Percentiles rank a stretch among this genome's conserved stretches.
Evolutionary conservation across 176 grass and related monocot species (phyloP).

Genomic region (Oryza glaberrima): DNA sequence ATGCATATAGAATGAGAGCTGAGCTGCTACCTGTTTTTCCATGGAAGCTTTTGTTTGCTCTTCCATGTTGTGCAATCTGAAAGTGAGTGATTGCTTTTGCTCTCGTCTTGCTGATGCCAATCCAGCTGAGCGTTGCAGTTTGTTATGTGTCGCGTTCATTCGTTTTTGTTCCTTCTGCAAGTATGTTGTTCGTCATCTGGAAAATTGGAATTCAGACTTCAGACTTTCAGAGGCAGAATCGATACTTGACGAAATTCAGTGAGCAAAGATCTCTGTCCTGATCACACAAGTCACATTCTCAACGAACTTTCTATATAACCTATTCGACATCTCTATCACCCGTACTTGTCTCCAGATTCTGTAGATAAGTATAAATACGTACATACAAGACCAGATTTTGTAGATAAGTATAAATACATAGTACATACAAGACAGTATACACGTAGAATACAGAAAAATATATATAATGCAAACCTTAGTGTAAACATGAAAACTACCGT

Average conservation of each 20-base stretch:
- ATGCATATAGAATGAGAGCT: background rate
- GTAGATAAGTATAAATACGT: background rate
- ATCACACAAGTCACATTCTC: too few species aligned
- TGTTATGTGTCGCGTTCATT: background rate
- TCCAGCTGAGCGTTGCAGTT: background rate
- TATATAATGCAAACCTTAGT: too few species aligned
- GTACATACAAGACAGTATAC: background rate
- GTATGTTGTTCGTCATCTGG: background rate
- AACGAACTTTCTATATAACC: background rate
- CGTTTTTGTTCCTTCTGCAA: background rate
- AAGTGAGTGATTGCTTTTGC: background rate
- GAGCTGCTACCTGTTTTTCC: background rate
- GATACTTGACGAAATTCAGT: background rate
- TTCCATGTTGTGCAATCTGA: background rate
- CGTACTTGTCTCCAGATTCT: background rate
- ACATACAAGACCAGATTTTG: background rate
- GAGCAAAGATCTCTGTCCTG: slow-evolving; percentile 6
- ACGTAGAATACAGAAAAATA: background rate
- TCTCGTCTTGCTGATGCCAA: background rate
- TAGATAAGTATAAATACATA: background rate
- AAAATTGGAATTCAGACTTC: background rate
- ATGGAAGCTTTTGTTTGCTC: background rate
- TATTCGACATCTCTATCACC: background rate
- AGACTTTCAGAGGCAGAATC: background rate
- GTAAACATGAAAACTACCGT: too few species aligned